Percentiles rank a stretch among this genome's conserved stretches.
These are phyloP conservation scores for Peziza echinospora DNA, from an alignment of 495 filamentous ascomycete genomes.

Conservation along the genomic window DNA sequence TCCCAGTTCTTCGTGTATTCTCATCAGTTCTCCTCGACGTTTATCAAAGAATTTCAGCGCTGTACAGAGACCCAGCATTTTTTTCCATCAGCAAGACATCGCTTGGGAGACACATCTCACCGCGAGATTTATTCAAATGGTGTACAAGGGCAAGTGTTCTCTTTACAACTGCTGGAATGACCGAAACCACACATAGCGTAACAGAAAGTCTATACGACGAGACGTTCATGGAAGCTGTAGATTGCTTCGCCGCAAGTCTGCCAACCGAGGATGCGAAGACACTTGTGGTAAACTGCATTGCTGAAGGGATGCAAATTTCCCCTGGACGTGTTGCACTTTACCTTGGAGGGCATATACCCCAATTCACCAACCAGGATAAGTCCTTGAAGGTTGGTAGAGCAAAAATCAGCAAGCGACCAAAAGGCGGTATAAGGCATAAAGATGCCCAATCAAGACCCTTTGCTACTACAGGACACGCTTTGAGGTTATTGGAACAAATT, in stretches of 20 bases:
- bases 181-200: constrained; percentile 51
- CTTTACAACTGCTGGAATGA: constrained; percentile 35
- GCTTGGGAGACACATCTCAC: constrained; percentile 38
- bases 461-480: constrained; percentile 50
- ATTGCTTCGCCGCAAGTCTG: constrained; percentile 66
- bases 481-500: constrained; percentile 60
- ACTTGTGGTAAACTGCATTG: constrained; percentile 43
- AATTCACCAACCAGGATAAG: constrained; percentile 34
- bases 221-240: constrained; percentile 75
- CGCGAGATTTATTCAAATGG: constrained; percentile 78
- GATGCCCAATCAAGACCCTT: constrained; percentile 33
- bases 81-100: constrained; percentile 32
- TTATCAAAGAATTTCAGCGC: constrained; percentile 41
- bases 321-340: constrained; percentile 53
- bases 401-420: constrained; percentile 26
- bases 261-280: constrained; percentile 40
- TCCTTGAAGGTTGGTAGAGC: constrained; percentile 47
- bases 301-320: constrained; percentile 66
- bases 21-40: constrained; percentile 50
- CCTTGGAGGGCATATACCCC: constrained; percentile 43
- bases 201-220: constrained; percentile 50
- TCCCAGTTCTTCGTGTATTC: constrained; percentile 46
- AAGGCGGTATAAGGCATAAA: constrained; percentile 18
- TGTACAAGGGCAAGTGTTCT: constrained; percentile 48
- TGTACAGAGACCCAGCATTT: constrained; percentile 30